A percentile compares a stretch with the other conserved stretches of the same genome.
These are phyloP conservation scores for Tilletia horrida DNA, from an alignment of 1,284 basidiomycete genomes.

Conservation along the genomic window DNA sequence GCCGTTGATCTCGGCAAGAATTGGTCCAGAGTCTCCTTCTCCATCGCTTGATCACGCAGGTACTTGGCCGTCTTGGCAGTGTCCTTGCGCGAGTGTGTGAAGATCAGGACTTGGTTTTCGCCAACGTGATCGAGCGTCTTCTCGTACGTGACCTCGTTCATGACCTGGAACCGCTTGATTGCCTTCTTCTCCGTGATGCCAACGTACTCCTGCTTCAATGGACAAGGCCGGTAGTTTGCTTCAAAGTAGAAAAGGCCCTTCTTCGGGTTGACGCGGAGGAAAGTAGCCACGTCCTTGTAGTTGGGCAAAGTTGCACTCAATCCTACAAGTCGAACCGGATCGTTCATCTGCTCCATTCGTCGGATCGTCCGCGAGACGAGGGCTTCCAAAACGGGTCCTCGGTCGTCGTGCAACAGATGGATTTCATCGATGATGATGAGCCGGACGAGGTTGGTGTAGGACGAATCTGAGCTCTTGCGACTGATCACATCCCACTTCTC, in stretches of 20 bases:
- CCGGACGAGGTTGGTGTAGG: conserved; percentile 93
- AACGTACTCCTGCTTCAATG: conserved; percentile 92
- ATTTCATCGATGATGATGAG: conserved; percentile 98
- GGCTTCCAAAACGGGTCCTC: conserved; percentile 92
- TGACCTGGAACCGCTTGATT: conserved; percentile 94
- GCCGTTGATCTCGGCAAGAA: conserved; percentile 64
- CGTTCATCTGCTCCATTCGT: conserved; percentile 75
- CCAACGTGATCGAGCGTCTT: conserved; percentile 61
- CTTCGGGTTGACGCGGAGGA: conserved; percentile 87
- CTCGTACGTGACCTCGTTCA: conserved; percentile 99
- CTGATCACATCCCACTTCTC: conserved; percentile 98
- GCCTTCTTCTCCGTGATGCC: conserved; percentile 99
- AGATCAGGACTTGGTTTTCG: conserved; percentile 66
- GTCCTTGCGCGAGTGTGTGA: conserved; percentile 97
- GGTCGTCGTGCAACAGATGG: conserved; percentile 94
- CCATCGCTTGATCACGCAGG: conserved; percentile 88
- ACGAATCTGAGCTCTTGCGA: conserved; percentile 92
- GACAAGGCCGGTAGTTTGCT: conserved; percentile 82
- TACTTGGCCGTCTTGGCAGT: conserved; percentile 96
- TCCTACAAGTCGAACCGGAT: conserved; percentile 88
- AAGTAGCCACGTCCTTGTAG: conserved; percentile 96
- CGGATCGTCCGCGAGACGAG: conserved; percentile 88
- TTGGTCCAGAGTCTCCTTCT: conserved; percentile 90
- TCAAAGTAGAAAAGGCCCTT: conserved; percentile 98
- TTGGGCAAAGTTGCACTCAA: conserved; percentile 96